Base-by-base conservation (phyloP, 192 early-diverging fungal genomes). In the Mortierella hygrophila region DNA sequence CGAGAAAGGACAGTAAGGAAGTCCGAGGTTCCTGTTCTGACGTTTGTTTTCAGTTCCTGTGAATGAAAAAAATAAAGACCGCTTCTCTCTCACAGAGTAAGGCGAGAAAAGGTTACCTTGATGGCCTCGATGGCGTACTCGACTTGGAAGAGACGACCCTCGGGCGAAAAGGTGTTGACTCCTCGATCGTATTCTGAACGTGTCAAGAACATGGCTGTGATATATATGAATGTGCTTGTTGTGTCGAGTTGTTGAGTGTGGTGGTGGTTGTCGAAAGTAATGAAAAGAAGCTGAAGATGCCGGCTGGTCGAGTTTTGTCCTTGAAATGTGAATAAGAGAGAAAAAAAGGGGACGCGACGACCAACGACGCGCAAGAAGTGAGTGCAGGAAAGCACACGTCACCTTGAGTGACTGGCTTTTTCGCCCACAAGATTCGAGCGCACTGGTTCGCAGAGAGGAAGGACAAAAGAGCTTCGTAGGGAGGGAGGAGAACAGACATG, bases 91-190 rank as follows among this genome's bases (percentile, higher is more conserved):
- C 11, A 75, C 37, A 84, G 57, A 55, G 42, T 21, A 23, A 44
- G 23, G 42, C n/a, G 21, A 37, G 42, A 54, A 52, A 52, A 52
- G 49, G 11, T 65, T 91, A 97, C 96, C 93, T 99, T 99, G 92
- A 99, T 99, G 76, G 99, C 97, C 87, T 99, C 99, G 87, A 99
- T 97, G 69, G 98, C 99, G 89, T 99, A 99, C 92, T 99, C 99
- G 74, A 99, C 99, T 90, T 99, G 99, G 93, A 99, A 99, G 72
- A 99, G 92, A 87, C 99, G 97, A 75, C 99, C 99, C 90, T 99
- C 99, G 69, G 99, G 99, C 37, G 97, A 98, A 90, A 99, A 99
- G 68, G 99, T 99, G 90, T 99, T 99, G 82, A 99, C 99, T 68
- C 99, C 99, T 76, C 98, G 95, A 91, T 99, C 98, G 91, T 99